Conservation (phyloP, 345 rosid species). For the Arabidopsis suecica region DNA sequence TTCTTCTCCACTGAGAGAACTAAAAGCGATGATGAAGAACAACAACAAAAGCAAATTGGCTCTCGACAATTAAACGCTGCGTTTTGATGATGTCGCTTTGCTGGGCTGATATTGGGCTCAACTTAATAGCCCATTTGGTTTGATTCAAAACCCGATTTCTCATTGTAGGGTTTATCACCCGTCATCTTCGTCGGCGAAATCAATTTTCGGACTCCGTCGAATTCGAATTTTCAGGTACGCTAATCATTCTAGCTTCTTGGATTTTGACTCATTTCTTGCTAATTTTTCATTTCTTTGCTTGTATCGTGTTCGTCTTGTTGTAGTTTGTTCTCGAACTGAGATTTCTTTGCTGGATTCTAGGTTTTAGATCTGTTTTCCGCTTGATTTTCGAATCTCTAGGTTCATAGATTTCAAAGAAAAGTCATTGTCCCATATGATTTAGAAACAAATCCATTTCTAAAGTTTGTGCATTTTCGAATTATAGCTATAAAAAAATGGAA, state of each 20-base stretch:
- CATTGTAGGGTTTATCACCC: constrained; percentile 16
- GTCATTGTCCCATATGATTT: neutral
- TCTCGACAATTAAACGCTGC: neutral
- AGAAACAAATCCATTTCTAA: neutral
- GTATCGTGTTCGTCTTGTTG: neutral
- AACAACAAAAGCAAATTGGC: neutral
- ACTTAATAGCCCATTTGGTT: neutral
- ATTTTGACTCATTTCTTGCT: neutral
- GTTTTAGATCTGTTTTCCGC: neutral
- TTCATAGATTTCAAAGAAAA: neutral
- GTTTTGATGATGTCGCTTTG: neutral
- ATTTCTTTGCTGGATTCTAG: neutral
- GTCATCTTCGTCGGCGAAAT: constrained; percentile 4
- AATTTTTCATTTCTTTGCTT: neutral
- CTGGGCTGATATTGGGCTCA: neutral
- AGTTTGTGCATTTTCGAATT: neutral
- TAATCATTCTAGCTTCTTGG: neutral
- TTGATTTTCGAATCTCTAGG: neutral
- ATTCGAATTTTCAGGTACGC: constrained; percentile 1
- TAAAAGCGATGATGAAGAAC: neutral
- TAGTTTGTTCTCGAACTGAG: neutral
- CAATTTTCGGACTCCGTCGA: constrained; percentile 15
- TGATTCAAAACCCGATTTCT: neutral
- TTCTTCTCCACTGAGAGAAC: constrained; percentile 7
- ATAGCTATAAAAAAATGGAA: neutral